Conservation (phyloP, 768 basidiomycete genomes). For the Strobilomyces dryophilus region DNA sequence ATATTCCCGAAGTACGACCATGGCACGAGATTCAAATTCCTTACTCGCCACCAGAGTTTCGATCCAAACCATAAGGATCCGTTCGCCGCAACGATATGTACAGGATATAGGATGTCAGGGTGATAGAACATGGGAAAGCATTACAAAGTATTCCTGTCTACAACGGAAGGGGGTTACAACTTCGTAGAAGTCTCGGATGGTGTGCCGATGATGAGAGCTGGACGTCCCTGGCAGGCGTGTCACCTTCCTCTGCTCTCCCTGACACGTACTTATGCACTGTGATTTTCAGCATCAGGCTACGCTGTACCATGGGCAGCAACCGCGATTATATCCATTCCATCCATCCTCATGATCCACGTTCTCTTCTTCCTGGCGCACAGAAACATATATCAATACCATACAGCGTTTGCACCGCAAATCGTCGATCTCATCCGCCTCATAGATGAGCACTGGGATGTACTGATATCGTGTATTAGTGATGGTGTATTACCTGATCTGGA, state of each 20-base stretch:
- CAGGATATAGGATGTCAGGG: not conserved
- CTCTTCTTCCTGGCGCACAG: slow-evolving; percentile 16
- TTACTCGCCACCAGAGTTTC: not conserved
- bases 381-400: not conserved
- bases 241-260: not conserved
- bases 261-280: not conserved
- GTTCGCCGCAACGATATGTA: not conserved
- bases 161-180: not conserved
- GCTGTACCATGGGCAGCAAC: slow-evolving; percentile 10
- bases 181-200: slow-evolving; percentile 11
- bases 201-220: slow-evolving; percentile 4
- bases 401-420: not conserved
- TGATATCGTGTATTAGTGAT: slow-evolving; percentile 12
- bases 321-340: slow-evolving; percentile 6
- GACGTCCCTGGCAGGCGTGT: not conserved
- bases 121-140: slow-evolving; percentile 5
- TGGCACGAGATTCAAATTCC: not conserved
- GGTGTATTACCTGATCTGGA: slow-evolving; percentile 16
- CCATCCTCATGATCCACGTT: slow-evolving; percentile 18
- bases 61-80: not conserved
- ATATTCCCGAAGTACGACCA: slow-evolving; percentile 3
- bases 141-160: slow-evolving; percentile 7
- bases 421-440: slow-evolving; percentile 11
- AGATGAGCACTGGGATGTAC: slow-evolving; percentile 17
- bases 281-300: not conserved